Evolutionary conservation across 164 flowering plant genomes (phyloP).

Genomic region (Hamamelis virginiana): DNA sequence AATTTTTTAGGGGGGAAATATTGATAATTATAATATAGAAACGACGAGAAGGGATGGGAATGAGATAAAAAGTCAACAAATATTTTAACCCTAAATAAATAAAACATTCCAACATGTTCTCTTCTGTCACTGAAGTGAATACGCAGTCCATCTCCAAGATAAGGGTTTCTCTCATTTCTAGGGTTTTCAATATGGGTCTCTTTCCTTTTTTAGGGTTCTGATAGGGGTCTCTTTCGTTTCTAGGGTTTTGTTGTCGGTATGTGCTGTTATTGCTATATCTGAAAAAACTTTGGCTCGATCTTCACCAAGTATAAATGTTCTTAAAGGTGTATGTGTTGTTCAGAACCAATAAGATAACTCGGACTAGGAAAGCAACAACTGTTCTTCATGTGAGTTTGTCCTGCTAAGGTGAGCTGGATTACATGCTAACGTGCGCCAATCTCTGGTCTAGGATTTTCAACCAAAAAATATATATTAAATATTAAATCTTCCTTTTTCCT

Average conservation of each 20-base stretch:
- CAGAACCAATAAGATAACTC: slow-evolving; percentile 2
- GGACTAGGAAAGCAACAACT: slow-evolving; percentile 11
- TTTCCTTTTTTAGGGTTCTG: slow-evolving; percentile 13
- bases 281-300: slow-evolving; percentile 1
- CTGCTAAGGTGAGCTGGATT: slow-evolving; percentile 15
- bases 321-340: neutral
- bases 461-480: no score
- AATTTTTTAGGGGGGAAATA: no score
- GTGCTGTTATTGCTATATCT: neutral
- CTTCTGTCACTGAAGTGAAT: neutral
- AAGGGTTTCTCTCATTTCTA: slow-evolving; percentile 2
- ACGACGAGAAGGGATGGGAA: neutral
- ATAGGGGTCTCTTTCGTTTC: neutral
- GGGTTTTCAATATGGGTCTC: neutral
- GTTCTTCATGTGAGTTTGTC: slow-evolving; percentile 5
- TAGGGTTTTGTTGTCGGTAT: neutral
- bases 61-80: neutral
- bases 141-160: neutral
- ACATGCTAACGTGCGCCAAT: slow-evolving; percentile 18
- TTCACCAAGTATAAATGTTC: neutral
- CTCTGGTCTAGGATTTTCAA: neutral
- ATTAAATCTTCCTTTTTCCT: no score
- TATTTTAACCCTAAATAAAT: neutral
- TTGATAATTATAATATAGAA: neutral
- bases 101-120: slow-evolving; percentile 1